A percentile compares a stretch with the other conserved stretches of the same genome.
These are phyloP conservation scores for Penicillium frequentans DNA, from an alignment of 2,329 filamentous ascomycete genomes.

Conservation along the genomic window DNA sequence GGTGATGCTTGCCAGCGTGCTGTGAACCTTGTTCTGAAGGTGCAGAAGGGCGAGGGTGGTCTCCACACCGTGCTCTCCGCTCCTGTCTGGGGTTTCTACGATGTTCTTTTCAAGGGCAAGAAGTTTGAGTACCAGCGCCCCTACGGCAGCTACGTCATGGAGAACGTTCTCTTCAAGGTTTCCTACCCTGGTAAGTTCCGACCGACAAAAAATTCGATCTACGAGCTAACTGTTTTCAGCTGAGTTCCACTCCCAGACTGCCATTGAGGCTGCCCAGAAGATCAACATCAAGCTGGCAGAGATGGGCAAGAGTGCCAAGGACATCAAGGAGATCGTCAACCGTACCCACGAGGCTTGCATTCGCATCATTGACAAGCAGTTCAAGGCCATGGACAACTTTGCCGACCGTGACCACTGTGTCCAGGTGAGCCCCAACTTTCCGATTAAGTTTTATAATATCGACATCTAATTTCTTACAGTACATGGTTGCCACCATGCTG, in stretches of 20 bases:
- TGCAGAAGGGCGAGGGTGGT: slow-evolving; percentile 86
- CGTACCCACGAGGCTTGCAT: slow-evolving; percentile 98
- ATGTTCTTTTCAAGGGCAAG: slow-evolving; percentile 94
- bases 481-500: slow-evolving; percentile 98
- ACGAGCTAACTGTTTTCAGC: slow-evolving; percentile 47
- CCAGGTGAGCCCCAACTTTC: slow-evolving; percentile 53
- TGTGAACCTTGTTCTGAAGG: slow-evolving; percentile 87
- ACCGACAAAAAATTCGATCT: background rate
- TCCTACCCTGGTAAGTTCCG: slow-evolving; percentile 78
- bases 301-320: slow-evolving; percentile 84
- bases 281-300: slow-evolving; percentile 80
- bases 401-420: slow-evolving; percentile 99
- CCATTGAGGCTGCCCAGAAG: slow-evolving; percentile 89
- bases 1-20: slow-evolving; percentile 96
- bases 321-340: slow-evolving; percentile 92
- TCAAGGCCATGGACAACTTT: slow-evolving; percentile 99
- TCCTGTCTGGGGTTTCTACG: slow-evolving; percentile 97
- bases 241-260: slow-evolving; percentile 98
- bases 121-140: slow-evolving; percentile 94
- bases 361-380: slow-evolving; percentile 99
- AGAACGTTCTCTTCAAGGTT: slow-evolving; percentile 99
- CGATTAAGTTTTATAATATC: background rate
- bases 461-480: slow-evolving; percentile 44
- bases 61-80: slow-evolving; percentile 91
- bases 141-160: slow-evolving; percentile 99